Base-by-base conservation (phyloP, 1,284 basidiomycete genomes). In the Heliocybe sulcata region DNA sequence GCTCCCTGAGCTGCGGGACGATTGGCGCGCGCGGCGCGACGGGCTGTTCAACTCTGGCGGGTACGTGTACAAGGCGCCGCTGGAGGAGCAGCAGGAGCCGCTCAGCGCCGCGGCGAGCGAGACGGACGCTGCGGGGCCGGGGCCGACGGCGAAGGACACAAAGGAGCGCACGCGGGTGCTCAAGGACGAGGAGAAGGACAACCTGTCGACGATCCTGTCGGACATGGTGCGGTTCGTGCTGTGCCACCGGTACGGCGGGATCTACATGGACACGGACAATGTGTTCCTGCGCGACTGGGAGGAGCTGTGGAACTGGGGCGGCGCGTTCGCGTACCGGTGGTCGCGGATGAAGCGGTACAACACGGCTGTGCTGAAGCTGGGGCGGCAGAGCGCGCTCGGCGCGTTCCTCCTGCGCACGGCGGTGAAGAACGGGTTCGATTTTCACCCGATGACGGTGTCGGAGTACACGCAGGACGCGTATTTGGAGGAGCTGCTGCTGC, bases 281-380 rank as follows among this genome's bases (percentile, higher is more conserved):
- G 79, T 94, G 54, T 82, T 94, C 61, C 70, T 94, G 12, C 82
- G 92, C n/a, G 92, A 94, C 65, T 94, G 92, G 92, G 90, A 92
- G 65, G 91, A 94, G 60, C 70, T 94, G 12, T 93, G 90, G 89
- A 88, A 88, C 22, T 92, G 87, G 83, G 82, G 84, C 61, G 90
- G 90, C 23, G 89, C 90, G 35, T 94, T 92, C 61, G 90, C 92
- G 3, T 94, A 93, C 65, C 78, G 90, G 2, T 93, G 91, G 91
- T 87, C 83, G 35, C 82, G 87, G 55, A 70, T 91, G 58, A 78
- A 85, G 60, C 87, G 85, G 64, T 93, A 93, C 69, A 93, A 93
- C 71, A 94, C 91, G 14, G 91, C 92, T 1, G 88, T 94, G 2
- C 77, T 94, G 55, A 88, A 85, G 63, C 73, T 94, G 70, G 89